phyloP scores from a whole-genome alignment of 306 rosid species.

The Cucumis sativus region DNA sequence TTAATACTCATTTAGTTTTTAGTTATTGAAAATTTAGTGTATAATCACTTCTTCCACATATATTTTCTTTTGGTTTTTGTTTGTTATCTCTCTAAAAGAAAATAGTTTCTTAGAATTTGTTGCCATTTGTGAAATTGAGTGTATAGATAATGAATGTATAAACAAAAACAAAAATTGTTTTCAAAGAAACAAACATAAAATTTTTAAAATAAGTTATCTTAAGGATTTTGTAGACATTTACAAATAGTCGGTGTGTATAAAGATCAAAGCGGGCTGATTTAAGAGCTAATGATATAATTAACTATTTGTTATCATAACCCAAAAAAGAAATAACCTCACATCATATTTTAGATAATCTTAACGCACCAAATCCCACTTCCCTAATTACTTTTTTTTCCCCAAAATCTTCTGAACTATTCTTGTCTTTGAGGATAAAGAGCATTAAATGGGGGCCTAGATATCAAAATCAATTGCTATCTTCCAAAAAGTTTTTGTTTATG shows the following conservation, averaged over 20 bases:
- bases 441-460: conserved; percentile 5
- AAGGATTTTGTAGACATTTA: no score
- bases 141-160: no score
- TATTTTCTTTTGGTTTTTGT: no score
- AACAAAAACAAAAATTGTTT: no score
- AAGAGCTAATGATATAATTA: neutral
- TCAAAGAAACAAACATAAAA: no score
- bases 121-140: no score
- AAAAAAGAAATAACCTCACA: neutral
- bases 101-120: no score
- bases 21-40: neutral
- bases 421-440: neutral
- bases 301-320: neutral
- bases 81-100: no score
- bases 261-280: neutral
- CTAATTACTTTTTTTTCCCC: neutral
- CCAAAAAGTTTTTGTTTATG: conserved; percentile 7
- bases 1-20: no score
- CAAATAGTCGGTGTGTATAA: neutral
- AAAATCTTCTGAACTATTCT: conserved; percentile 2
- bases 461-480: conserved; percentile 1
- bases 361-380: conserved; percentile 1
- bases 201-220: no score
- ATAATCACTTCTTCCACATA: no score
- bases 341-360: neutral